Base-by-base conservation (phyloP, 768 basidiomycete genomes). In the Panaeolus papilionaceus region DNA sequence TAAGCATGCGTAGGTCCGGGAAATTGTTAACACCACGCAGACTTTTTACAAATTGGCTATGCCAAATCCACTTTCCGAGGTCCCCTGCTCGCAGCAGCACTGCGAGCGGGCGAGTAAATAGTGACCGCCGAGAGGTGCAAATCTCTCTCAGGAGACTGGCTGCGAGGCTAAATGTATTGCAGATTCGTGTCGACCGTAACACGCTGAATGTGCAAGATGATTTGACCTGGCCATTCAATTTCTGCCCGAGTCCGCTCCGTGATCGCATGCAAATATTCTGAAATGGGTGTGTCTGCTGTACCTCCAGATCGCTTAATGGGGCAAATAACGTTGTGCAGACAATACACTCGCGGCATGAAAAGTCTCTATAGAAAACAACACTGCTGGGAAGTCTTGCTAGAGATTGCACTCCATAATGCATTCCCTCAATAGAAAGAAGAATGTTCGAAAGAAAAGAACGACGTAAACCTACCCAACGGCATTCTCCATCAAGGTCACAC, bases 401-500 rank as follows among this genome's bases (percentile, higher is more conserved):
- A 58, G 33, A 28, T 5, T 28, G 54, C 54, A 33, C 26, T 33
- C 54, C 54, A 33, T 58, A 58, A 58, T 16, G 28, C 11, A 33
- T 28, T 58, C 16, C 47, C 47, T 20, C 33, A n/a, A 33, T 28
- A 58, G 26, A 58, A 16, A 58, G 28, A 58, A 58, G 54, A 58
- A 58, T 58, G 26, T 58, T 58, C 54, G 26, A 58, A 58, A 58
- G 54, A 58, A 58, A 4, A 33, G 54, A 58, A 58, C 28, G 4
- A 3, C 7, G 33, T 26, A 58, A 58, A 58, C 6, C 28, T 28
- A 58, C 12, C 8, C 54, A 58, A 49, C 54, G 54, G 54, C 54
- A 58, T 37, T 58, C 33, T 58, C 54, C 54, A 58, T 58, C 54
- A 58, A 58, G 28, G 28, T 33, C 10, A 58, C 54, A 33, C 54